A percentile compares a stretch with the other conserved stretches of the same genome.
phyloP scores from a whole-genome alignment of 2,329 filamentous ascomycete species.

The Penicillium sp. region DNA sequence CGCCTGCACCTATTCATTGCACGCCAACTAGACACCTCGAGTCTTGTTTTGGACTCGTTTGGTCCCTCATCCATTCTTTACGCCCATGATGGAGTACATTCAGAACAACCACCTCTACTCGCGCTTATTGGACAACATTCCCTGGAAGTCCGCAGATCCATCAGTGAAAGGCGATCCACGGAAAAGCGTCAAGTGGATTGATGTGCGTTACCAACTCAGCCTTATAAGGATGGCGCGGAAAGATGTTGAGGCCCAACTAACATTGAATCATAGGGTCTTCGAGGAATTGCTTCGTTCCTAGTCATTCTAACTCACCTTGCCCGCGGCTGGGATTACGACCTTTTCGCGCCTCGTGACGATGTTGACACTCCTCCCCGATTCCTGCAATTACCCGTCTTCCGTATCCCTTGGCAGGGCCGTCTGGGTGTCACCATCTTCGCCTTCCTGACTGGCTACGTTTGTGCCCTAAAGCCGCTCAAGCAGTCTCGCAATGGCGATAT shows the following conservation, averaged over 20 bases:
- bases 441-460: slow-evolving; percentile 56
- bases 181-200: slow-evolving; percentile 11
- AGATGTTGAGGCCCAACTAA: neutral
- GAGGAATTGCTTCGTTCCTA: slow-evolving; percentile 53
- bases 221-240: neutral
- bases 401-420: slow-evolving; percentile 52
- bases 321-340: slow-evolving; percentile 50
- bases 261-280: slow-evolving; percentile 44
- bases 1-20: neutral
- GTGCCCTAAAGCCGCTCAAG: slow-evolving; percentile 53
- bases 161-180: slow-evolving; percentile 11
- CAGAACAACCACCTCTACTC: slow-evolving; percentile 19
- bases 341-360: slow-evolving; percentile 49
- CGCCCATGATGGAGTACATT: slow-evolving; percentile 20
- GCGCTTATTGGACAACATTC: slow-evolving; percentile 21
- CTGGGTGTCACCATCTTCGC: slow-evolving; percentile 56
- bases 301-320: slow-evolving; percentile 53
- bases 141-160: slow-evolving; percentile 21
- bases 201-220: neutral
- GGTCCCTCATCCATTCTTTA: neutral
- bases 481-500: slow-evolving; percentile 48
- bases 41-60: neutral
- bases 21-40: neutral
- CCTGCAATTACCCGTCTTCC: slow-evolving; percentile 51
- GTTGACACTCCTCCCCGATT: slow-evolving; percentile 44